phyloP scores from a whole-genome alignment of 2,329 filamentous ascomycete genomes.

The Trichoderma polysporum region DNA sequence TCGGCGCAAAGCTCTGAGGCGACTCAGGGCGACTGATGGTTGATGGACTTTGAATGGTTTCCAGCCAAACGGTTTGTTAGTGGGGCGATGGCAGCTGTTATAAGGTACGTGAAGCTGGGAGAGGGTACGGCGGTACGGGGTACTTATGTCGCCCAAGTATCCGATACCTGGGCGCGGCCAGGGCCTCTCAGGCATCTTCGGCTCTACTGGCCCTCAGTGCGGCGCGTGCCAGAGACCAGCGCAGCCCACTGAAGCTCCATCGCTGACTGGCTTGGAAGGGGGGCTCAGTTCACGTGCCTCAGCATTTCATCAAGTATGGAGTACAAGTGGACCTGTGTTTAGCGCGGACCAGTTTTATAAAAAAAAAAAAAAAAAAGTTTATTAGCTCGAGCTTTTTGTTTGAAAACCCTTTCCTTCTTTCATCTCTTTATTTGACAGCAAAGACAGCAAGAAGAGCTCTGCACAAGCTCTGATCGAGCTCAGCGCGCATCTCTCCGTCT shows the following conservation, averaged over 20 bases:
- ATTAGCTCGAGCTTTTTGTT: constrained; percentile 10
- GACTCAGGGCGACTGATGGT: not conserved
- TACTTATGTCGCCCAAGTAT: constrained; percentile 2
- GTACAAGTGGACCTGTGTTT: constrained; percentile 10
- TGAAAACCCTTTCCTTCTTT: constrained; percentile 5
- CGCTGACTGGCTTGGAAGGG: constrained; percentile 8
- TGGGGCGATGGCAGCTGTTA: constrained; percentile 18
- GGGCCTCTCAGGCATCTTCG: not conserved
- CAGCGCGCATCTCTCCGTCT: not conserved
- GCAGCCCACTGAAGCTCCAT: not conserved
- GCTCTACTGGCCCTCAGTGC: not conserved
- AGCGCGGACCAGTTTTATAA: not conserved
- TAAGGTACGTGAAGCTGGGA: not conserved
- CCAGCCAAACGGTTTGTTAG: constrained; percentile 8
- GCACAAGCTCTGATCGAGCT: not conserved
- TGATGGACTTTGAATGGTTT: constrained; percentile 10
- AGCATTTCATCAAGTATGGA: constrained; percentile 17
- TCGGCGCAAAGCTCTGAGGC: not conserved
- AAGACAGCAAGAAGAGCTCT: not conserved
- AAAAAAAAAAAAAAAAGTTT: constrained; percentile 19
- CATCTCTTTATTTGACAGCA: not conserved
- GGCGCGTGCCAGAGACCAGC: not conserved
- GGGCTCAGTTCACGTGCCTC: constrained; percentile 19
- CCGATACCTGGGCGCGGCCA: not conserved
- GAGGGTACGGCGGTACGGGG: constrained; percentile 1